Evolutionary conservation across 164 flowering plant species (phyloP).

Genomic region (Vitis rotundifolia): DNA sequence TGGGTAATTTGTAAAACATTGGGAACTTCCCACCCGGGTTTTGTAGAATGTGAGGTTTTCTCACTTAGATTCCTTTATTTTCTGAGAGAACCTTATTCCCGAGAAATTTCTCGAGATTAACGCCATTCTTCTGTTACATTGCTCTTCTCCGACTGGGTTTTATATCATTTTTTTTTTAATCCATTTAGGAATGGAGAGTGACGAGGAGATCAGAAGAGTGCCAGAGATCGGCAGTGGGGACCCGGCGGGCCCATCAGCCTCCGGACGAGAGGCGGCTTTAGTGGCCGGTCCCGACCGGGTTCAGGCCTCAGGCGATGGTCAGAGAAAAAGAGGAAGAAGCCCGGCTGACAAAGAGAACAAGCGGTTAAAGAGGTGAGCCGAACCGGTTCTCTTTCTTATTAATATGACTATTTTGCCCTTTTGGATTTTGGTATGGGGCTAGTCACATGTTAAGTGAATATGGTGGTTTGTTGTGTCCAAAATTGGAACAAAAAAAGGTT

Average conservation of each 20-base stretch:
- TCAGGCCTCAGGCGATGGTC: conserved; percentile 49
- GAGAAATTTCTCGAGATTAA: background rate
- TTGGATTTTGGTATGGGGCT: background rate
- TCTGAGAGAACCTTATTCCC: conserved; percentile 1
- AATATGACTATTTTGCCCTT: background rate
- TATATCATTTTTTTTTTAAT: background rate
- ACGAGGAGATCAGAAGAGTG: conserved; percentile 94
- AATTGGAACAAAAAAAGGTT: conserved; percentile 44
- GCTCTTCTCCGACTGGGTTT: background rate
- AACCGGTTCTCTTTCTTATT: background rate
- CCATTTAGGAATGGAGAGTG: conserved; percentile 80
- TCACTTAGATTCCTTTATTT: background rate
- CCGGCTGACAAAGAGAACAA: conserved; percentile 96
- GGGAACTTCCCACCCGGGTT: conserved; percentile 10
- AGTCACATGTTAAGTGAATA: conserved; percentile 18
- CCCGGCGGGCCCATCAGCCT: conserved; percentile 49
- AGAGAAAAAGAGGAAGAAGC: conserved; percentile 80
- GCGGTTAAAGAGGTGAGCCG: conserved; percentile 77
- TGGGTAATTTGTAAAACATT: background rate
- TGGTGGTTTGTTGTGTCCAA: conserved; percentile 2
- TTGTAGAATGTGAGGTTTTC: background rate
- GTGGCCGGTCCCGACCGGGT: conserved; percentile 54
- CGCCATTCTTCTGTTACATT: background rate
- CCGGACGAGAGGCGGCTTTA: conserved; percentile 48
- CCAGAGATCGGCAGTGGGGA: conserved; percentile 81